Base-by-base conservation (phyloP, 306 rosid species). In the Pachyrhizus erosus region DNA sequence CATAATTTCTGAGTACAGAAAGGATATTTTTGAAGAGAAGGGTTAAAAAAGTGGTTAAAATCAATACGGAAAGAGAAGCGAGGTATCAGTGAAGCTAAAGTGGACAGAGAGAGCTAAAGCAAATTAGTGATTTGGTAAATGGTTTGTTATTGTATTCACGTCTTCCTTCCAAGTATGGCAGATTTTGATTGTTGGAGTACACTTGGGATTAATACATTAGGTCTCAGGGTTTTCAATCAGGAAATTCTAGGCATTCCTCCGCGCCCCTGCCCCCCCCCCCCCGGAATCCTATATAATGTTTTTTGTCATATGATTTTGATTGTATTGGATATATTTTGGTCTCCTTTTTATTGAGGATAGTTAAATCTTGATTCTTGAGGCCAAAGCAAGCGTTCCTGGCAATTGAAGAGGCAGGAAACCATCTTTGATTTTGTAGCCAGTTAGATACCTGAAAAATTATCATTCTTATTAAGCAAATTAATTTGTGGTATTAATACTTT, bases 1-100 rank as follows among this genome's bases (percentile, higher is more conserved):
- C 70, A 12, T 54, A 27, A 39, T 20, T 39, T 54, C 40, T 66
- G 15, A 2, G 71, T 18, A 65, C 5, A 10, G 4, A 26, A 40
- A 64, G 48, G 34, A 66, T 66, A 10, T 12, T 57, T 37, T 45
- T 31, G 39, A 82, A 66, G 75, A 65, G 9, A 61, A 72, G n/a
- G 37, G 66, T 43, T 34, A 43, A 1, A 10, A 29, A 46, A 29
- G 71, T 23, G 79, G 70, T 39, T 48, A 58, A 61, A 42, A 42
- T 64, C 31, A 7, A 57, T 24, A 77, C 64, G 7, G 9, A 52
- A 24, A 12, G 65, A 39, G n/a, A 21, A 49, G 77, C 43, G 52
- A 61, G 21, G 23, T n/a, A 21, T 33, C 9, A 31, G 29, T 64
- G 1, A 71, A 52, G 48, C 29, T 13, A 27, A 52, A 34, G 72